Evolutionary conservation across 129 eudicot species (phyloP).

Genomic region (Escallonia rubra): DNA sequence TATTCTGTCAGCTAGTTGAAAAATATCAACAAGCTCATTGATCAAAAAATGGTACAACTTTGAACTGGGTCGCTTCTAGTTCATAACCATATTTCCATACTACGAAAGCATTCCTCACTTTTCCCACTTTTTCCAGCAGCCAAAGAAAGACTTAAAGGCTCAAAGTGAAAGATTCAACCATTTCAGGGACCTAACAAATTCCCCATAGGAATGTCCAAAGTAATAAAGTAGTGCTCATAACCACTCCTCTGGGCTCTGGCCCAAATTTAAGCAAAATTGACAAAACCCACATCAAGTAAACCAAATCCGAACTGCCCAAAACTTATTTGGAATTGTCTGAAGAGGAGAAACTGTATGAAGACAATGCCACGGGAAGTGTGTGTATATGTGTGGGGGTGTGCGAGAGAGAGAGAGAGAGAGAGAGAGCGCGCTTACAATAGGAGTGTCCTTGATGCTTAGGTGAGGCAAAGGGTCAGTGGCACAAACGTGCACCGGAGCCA

Average conservation of each 20-base stretch:
- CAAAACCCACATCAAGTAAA: neutral
- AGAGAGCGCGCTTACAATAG: slow-evolving; percentile 81
- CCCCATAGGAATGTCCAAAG: neutral
- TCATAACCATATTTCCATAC: too few relatives aligned
- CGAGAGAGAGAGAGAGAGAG: neutral
- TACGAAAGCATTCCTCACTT: neutral
- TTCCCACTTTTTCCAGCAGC: neutral
- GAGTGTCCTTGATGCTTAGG: slow-evolving; percentile 72
- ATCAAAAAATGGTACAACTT: neutral
- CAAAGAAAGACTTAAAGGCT: neutral
- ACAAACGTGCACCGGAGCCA: slow-evolving; percentile 67
- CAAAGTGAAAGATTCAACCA: neutral
- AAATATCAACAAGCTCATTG: neutral
- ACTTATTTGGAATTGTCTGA: too few relatives aligned
- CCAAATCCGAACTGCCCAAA: neutral
- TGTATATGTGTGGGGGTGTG: too few relatives aligned
- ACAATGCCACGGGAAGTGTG: too few relatives aligned
- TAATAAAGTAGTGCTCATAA: too few relatives aligned
- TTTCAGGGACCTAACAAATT: neutral
- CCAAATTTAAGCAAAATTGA: too few relatives aligned
- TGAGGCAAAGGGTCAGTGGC: slow-evolving; percentile 62
- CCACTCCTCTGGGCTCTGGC: too few relatives aligned
- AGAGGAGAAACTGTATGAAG: too few relatives aligned
- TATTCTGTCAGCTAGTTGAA: neutral
- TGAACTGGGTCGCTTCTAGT: neutral